These are phyloP conservation scores for Fragaria iinumae DNA, from an alignment of 306 rosid species.

Conservation along the genomic window DNA sequence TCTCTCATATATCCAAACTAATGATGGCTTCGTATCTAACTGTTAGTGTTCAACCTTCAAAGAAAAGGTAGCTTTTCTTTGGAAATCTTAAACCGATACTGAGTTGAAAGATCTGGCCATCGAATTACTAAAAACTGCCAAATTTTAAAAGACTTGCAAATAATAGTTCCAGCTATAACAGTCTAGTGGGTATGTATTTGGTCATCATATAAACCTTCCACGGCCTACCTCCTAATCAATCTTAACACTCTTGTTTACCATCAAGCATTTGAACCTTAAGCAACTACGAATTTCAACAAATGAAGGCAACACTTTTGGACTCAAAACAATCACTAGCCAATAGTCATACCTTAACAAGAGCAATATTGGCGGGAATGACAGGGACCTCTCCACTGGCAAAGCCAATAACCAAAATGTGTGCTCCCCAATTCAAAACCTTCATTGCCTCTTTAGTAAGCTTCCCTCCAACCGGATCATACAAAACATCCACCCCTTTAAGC, in stretches of 20 bases:
- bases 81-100: neutral
- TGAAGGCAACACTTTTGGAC: neutral
- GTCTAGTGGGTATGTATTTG: neutral
- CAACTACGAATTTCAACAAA: neutral
- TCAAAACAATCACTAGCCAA: neutral
- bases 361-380: conserved; percentile 81
- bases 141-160: neutral
- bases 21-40: neutral
- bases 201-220: neutral
- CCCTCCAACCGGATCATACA: conserved; percentile 98
- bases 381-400: conserved; percentile 95
- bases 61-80: neutral
- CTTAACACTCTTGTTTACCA: neutral
- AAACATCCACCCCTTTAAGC: conserved; percentile 86
- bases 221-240: neutral
- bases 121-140: neutral
- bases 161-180: neutral
- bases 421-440: conserved; percentile 89
- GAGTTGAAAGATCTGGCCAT: neutral
- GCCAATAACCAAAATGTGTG: conserved; percentile 82
- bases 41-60: neutral
- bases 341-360: conserved; percentile 81
- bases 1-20: neutral
- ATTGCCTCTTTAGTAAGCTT: conserved; percentile 67
- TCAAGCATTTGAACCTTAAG: neutral